Evolutionary conservation across 768 basidiomycete genomes (phyloP).

Genomic region (Galerina marginata): DNA sequence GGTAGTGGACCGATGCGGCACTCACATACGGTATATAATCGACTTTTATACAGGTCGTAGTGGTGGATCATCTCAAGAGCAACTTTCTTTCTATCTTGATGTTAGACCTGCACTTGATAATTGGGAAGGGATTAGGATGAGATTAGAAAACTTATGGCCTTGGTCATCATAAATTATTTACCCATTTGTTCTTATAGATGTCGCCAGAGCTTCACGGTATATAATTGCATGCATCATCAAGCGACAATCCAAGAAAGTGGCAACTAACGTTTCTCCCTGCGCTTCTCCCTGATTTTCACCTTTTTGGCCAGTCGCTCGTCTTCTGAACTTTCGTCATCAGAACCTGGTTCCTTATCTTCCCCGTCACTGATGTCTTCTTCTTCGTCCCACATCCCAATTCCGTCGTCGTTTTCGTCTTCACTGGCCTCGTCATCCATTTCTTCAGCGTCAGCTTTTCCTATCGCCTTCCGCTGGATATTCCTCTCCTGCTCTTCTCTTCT

Average conservation of each 20-base stretch:
- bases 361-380: conserved; percentile 67
- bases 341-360: conserved; percentile 42
- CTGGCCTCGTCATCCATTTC: conserved; percentile 39
- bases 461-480: conserved; percentile 81
- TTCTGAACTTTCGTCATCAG: conserved; percentile 53
- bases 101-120: conserved; percentile 92
- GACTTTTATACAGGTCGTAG: conserved; percentile 94
- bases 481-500: conserved; percentile 89
- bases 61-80: conserved; percentile 46
- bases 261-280: conserved; percentile 50
- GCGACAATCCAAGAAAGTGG: neutral
- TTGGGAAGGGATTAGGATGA: conserved; percentile 93
- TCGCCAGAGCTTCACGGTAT: conserved; percentile 14
- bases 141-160: conserved; percentile 61
- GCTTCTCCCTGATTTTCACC: conserved; percentile 53
- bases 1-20: conserved; percentile 93
- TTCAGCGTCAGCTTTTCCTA: conserved; percentile 31
- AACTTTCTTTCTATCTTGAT: conserved; percentile 90
- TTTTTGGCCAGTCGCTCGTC: conserved; percentile 62
- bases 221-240: conserved; percentile 9
- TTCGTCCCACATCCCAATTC: conserved; percentile 53
- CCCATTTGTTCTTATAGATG: neutral
- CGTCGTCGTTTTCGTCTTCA: conserved; percentile 48
- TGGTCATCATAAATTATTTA: conserved; percentile 28
- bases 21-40: conserved; percentile 90